Base-by-base conservation (phyloP, 768 basidiomycete genomes). In the Hydnomerulius pinastri region DNA sequence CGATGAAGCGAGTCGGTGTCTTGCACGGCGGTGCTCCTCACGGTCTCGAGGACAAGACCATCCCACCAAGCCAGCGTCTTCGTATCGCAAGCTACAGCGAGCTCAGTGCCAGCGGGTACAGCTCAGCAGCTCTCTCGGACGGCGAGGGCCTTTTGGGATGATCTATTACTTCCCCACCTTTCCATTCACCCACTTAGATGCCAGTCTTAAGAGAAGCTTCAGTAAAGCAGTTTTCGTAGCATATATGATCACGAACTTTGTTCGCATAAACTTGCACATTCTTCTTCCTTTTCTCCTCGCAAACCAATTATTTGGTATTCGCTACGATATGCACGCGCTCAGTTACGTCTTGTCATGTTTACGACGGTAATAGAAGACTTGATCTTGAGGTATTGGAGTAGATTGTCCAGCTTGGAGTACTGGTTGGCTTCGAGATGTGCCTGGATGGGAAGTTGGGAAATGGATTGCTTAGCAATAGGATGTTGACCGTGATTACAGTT, bases 21-120 rank as follows among this genome's bases (percentile, higher is more conserved):
- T 60, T 82, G 43, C 76, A 73, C 25, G 80, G 78, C 35, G 80
- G 80, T 46, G 70, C 66, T 41, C 78, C 80, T 11, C 80, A 78
- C 24, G 81, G 77, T 2, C 53, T 79, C 10, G 79, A 84, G 50
- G 85, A 87, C 33, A 82, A 82, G 64, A 65, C 71, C 0, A 78
- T 90, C 28, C 89, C 90, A 13, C 89, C 89, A 1, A 81, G 80
- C 48, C 89, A 92, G 60, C 76, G 82, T 21, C 77, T 88, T 32
- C 81, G 80, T 52, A 86, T 92, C 54, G 81, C 83, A 6, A 74
- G 75, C n/a, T 85, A 83, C 53, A 79, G 69, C 33, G 84, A 86
- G 60, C 68, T 85, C 0, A 59, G 64, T 4, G 63, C 60, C 7
- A 75, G 76, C 46, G 80, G 80, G 23, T 75, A 74, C 43, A 81